A percentile compares a stretch with the other conserved stretches of the same genome.
phyloP scores from a whole-genome alignment of 1,284 basidiomycete genomes.

The Pyrrhoderma noxium region DNA sequence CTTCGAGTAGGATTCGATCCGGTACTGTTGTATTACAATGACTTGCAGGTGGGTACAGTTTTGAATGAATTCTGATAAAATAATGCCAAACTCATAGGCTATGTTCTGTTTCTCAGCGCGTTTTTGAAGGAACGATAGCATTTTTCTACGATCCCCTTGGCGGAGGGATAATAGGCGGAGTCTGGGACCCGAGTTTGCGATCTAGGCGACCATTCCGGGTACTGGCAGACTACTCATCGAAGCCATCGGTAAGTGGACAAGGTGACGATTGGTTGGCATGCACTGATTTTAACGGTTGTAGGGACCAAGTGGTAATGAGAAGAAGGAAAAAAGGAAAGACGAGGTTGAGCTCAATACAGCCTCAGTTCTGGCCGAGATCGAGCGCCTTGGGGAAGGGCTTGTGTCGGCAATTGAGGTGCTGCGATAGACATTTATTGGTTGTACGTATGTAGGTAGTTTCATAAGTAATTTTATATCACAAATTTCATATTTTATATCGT shows the following conservation, averaged over 20 bases:
- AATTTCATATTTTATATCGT: not conserved
- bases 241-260: conserved; percentile 38
- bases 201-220: conserved; percentile 69
- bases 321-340: conserved; percentile 46
- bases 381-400: conserved; percentile 70
- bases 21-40: conserved; percentile 56
- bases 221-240: conserved; percentile 71
- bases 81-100: too few relatives aligned
- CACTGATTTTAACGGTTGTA: not conserved
- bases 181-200: conserved; percentile 75
- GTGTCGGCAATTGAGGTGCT: conserved; percentile 44
- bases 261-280: not conserved
- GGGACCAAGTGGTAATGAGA: conserved; percentile 24
- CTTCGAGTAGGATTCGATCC: conserved; percentile 78
- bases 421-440: not conserved
- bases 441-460: not conserved
- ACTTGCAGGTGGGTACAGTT: conserved; percentile 55
- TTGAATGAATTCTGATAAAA: not conserved
- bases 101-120: too few relatives aligned
- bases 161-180: conserved; percentile 70
- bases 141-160: conserved; percentile 86
- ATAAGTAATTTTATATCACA: not conserved
- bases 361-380: conserved; percentile 71
- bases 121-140: conserved; percentile 73
- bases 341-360: conserved; percentile 68